Evolutionary conservation across 305 asterid species (phyloP), one percentile per base, ranked within the genome.

Genomic region (Petunia hybrid): DNA sequence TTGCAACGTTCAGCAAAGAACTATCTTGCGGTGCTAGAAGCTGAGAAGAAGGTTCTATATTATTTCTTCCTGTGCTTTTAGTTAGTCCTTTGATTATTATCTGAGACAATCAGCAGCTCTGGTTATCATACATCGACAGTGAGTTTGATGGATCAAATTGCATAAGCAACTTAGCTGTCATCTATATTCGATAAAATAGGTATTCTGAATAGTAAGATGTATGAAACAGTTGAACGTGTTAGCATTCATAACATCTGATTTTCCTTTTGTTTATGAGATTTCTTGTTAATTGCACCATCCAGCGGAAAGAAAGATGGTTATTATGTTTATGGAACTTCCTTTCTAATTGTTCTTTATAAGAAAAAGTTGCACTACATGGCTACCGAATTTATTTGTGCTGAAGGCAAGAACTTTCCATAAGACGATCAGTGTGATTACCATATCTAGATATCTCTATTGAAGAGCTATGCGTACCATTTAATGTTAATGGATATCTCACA

Each of bases 31-130:
- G 89, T 89, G 85, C 71, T 93, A 57, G 97, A 96, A 89, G 94
- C 93, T 85, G 94, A 96, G 88, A 92, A 87, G 90, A 96, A 91
- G 98, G 99, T 94, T 78, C 62, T 78, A 79, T 84, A 63, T 73
- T 67, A 41, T 65, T 77, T 85, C 75, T 71, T 45, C 62, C 6
- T 76, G 77, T 79, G 68, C 78, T 69, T 31, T 59, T 63, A 46
- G 39, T 42, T 6, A 5, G 35, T 51, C 13, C 63, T 83, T 80
- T 83, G 70, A 64, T 36, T 64, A 9, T 71, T 51, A 46, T 64
- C 45, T 60, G 69, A 78, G 36, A 48, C 42, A 13, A 63, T 53
- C 8, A 64, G 12, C 45, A 41, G 43, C 60, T 12, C 55, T 57
- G 55, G 42, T 4, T 57, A 77, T 43, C 66, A 77, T 77, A 60